Evolutionary conservation across 1,139 yeast genomes (phyloP), one percentile per base, ranked within the genome.

Genomic region (Blastobotrys elegans): DNA sequence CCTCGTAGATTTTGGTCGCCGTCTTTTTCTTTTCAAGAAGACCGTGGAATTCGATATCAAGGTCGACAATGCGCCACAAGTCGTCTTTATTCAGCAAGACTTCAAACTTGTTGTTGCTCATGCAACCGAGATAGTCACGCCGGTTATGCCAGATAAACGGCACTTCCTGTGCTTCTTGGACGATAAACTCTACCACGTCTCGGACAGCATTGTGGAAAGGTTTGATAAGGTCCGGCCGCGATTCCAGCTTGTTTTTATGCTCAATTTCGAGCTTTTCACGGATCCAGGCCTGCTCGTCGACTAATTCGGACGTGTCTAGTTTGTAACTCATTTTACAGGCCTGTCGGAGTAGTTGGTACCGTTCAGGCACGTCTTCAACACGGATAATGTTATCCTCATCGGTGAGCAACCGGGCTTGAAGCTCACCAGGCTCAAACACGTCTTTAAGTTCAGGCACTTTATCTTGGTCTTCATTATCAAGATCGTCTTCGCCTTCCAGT

Each of bases 101-200:
- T 68, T 88, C 96, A 48, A 53, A 51, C 2, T 34, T 40, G 34
- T 46, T 40, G 5, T 21, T 14, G 11, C n/a, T 24, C 10, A 22
- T 21, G 56, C 73, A 72, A 46, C 84, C 71, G 33, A 88, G 73
- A 63, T 85, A 89, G 66, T 92, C 97, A 65, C 95, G 84, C 64
- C 97, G 85, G 62, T 89, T 96, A 32, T 90, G 84, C 87, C 96
- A 90, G 52, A 92, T 89, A 62, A 89, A 87, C n/a, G 98, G 97
- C 3, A 92, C 96, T 63, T 92, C 99, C 53, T 84, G 75, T 47
- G 83, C 75, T 46, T 89, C 95, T 56, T 79, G 81, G 11, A 89
- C 75, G 32, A 92, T 71, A 60, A 89, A 89, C 54, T 79, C 89
- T 35, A 92, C 80, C 1, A 85, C 90, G 55, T 84, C 80, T 24